These are phyloP conservation scores for Myriosclerotinia curreyana DNA, from an alignment of 2,329 filamentous ascomycete genomes.

Conservation along the genomic window DNA sequence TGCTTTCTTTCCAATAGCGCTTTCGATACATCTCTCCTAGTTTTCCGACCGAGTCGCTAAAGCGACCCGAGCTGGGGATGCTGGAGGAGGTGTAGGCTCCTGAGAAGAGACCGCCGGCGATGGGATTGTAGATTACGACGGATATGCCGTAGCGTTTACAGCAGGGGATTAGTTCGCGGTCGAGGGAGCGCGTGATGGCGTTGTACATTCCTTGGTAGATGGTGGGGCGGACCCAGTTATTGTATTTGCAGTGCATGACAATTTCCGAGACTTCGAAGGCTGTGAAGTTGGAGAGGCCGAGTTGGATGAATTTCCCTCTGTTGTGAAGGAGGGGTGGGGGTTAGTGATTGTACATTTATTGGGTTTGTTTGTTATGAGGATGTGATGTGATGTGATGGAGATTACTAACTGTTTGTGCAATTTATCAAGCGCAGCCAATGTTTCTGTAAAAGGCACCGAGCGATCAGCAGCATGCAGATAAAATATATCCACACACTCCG, in stretches of 20 bases:
- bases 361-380: too few species aligned
- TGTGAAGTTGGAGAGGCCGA: conserved; percentile 82
- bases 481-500: conserved; percentile 73
- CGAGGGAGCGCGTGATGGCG: conserved; percentile 70
- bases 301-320: conserved; percentile 71
- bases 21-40: conserved; percentile 52
- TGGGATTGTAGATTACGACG: conserved; percentile 77
- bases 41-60: conserved; percentile 51
- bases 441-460: conserved; percentile 72
- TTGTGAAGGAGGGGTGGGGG: background rate
- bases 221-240: conserved; percentile 66
- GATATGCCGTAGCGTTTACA: conserved; percentile 75
- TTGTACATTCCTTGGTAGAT: conserved; percentile 90
- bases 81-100: conserved; percentile 59
- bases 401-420: conserved; percentile 60
- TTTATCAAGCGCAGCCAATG: conserved; percentile 72
- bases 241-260: conserved; percentile 72
- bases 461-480: conserved; percentile 72
- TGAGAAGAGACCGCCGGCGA: conserved; percentile 76
- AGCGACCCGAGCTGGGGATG: conserved; percentile 62
- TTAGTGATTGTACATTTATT: conserved; percentile 35
- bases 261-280: conserved; percentile 87
- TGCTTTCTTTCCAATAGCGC: conserved; percentile 61
- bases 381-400: too few species aligned
- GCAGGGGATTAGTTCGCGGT: conserved; percentile 69